phyloP scores from a whole-genome alignment of 1,139 yeast genomes.

The Suhomyces atakaporum region DNA sequence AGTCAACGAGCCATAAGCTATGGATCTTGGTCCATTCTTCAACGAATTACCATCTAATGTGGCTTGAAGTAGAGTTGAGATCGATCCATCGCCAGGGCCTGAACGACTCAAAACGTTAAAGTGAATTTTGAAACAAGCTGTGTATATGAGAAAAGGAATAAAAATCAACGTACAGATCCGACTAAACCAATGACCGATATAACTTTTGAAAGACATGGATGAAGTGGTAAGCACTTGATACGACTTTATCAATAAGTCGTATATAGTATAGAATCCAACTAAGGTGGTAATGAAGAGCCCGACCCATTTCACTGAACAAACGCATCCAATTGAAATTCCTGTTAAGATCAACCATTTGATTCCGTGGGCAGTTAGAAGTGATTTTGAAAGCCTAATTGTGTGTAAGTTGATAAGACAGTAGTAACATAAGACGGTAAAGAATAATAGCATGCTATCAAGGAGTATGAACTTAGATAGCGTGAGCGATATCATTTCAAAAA shows the following conservation, averaged over 20 bases:
- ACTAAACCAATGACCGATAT: conserved; percentile 67
- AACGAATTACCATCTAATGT: conserved; percentile 59
- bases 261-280: conserved; percentile 81
- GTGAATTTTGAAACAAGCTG: conserved; percentile 76
- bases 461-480: conserved; percentile 70
- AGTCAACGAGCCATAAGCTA: conserved; percentile 61
- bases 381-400: conserved; percentile 34
- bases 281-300: conserved; percentile 83
- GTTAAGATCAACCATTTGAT: conserved; percentile 61
- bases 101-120: conserved; percentile 71
- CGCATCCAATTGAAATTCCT: conserved; percentile 88
- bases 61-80: conserved; percentile 70
- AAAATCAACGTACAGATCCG: conserved; percentile 69
- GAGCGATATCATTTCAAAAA: conserved; percentile 65
- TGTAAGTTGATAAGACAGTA: conserved; percentile 60
- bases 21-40: conserved; percentile 58
- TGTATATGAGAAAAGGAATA: conserved; percentile 72
- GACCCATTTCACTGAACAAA: conserved; percentile 93
- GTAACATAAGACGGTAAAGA: conserved; percentile 67
- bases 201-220: conserved; percentile 35
- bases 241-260: conserved; percentile 68
- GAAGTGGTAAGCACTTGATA: conserved; percentile 43
- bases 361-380: conserved; percentile 49
- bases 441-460: conserved; percentile 70
- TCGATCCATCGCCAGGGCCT: conserved; percentile 78